Base-by-base conservation (phyloP, 2,329 filamentous ascomycete genomes). In the Ascochyta koolunga region DNA sequence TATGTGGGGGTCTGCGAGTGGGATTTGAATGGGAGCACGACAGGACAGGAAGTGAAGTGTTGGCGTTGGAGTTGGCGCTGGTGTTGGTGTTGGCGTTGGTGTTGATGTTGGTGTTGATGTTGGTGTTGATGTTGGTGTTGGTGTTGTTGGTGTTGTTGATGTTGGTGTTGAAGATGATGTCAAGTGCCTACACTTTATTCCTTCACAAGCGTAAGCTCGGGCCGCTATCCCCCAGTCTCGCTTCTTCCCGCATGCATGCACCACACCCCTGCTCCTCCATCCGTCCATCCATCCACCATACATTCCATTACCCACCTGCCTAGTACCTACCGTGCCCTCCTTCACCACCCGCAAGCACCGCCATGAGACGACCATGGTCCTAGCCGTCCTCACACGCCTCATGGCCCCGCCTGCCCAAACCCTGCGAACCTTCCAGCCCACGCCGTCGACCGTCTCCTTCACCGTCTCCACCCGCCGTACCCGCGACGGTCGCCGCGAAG, bases 371-470 rank as follows among this genome's bases (percentile, higher is more conserved):
- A 57, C 41, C 16, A 70, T 71, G 61, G 27, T 49, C 25, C 51
- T 60, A 16, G 31, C 47, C 27, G 25, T 67, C 7, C 50, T 73
- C 22, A 56, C 62, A n/a, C 60, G 59, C 45, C 50, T 72, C 16
- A 66, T 50, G 7, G 65, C 69, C 13, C 72, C 71, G 2, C 64
- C 68, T 2, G 32, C 56, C 3, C 67, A 69, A 18, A 66, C 59
- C 5, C 60, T 74, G 0, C 67, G 50, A 8, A 65, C 56, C 11
- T 47, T 69, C 9, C 61, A 67, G n/a, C 79, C 79, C 11, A 80
- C 95, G 21, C 88, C 91, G 40, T 96, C 92, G 2, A 96, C 95
- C n/a, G 87, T 90, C 71, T 89, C 90, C 62, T 98, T 93, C 81
- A 96, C 89, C 25, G 90, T 97, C 50, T 95, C 93, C 31, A 97